Base-by-base conservation (phyloP, 2,329 filamentous ascomycete species). In the Fusarium sublunatum region DNA sequence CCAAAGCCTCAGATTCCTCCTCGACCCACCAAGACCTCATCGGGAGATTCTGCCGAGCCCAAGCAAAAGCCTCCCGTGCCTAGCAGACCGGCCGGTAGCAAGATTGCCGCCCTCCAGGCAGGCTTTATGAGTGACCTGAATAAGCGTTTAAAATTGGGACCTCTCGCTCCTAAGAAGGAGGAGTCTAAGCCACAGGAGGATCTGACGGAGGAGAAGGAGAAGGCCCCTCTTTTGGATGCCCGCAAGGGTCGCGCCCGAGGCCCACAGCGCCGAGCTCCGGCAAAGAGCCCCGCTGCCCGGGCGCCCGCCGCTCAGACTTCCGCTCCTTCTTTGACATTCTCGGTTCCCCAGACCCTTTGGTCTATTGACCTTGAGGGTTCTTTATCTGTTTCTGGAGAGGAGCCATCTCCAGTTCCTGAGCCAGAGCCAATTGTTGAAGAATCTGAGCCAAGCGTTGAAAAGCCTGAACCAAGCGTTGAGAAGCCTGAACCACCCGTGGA, bases 111-210 rank as follows among this genome's bases (percentile, higher is more conserved):
- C 24, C 81, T 99, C 29, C 93, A 96, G 77, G 91, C 91, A 34
- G 92, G 91, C 4, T 98, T 99, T 76, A 88, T 99, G 84, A 93
- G 88, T 40, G 94, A 98, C 72, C 81, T 99, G 38, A 97, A 98
- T 76, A 93, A 92, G 70, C 90, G 93, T 44, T 82, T 99, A 26
- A 89, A 92, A 72, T 79, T 96, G 32, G 95, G 95, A 1, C 94
- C 93, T n/a, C 88, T 91, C 68, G 86, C 83, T 9, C 86, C 88
- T 2, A 93, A 92, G 80, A 90, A 91, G 66, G 89, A 91, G 71
- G 89, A 93, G 64, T 79, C 83, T 36, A 74, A 79, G 9, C 78
- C 81, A 12, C 82, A 88, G 48, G 83, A 87, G 53, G 84, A 86
- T 42, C 76, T 79, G 29, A 77, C 77, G 3, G 82, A 83, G 29